phyloP scores from a whole-genome alignment of 805 yeast genomes.

The Hanseniaspora clermontiae region DNA sequence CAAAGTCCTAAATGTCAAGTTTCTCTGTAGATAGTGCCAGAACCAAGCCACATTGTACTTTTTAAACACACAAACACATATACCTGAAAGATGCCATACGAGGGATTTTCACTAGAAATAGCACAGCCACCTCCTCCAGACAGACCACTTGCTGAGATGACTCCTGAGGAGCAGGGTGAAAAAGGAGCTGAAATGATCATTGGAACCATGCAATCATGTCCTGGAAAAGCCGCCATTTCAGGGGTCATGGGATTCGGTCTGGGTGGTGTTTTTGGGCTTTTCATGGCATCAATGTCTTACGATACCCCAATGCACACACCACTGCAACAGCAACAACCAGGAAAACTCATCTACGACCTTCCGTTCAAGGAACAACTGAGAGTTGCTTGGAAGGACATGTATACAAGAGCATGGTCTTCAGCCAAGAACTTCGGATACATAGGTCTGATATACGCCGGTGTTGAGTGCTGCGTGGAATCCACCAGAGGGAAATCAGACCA shows the following conservation, averaged over 20 bases:
- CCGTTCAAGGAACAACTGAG: conserved; percentile 91
- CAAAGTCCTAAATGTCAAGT: background rate
- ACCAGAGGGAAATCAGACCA: conserved; percentile 81
- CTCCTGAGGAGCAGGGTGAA: conserved; percentile 86
- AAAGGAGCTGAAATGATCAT: conserved; percentile 77
- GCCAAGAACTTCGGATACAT: conserved; percentile 92
- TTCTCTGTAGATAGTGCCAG: background rate
- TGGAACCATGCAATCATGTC: conserved; percentile 80
- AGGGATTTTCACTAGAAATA: conserved; percentile 33
- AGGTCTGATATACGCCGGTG: conserved; percentile 83
- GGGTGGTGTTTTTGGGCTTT: conserved; percentile 90
- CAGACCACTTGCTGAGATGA: conserved; percentile 55
- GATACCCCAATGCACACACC: conserved; percentile 32
- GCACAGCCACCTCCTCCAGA: conserved; percentile 31
- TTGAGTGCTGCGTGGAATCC: conserved; percentile 80
- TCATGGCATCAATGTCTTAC: conserved; percentile 61
- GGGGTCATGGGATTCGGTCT: conserved; percentile 89
- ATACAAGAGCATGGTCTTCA: conserved; percentile 67
- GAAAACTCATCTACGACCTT: conserved; percentile 53
- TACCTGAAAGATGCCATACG: conserved; percentile 26
- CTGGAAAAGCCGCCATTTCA: conserved; percentile 82
- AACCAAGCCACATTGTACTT: background rate
- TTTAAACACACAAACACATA: background rate
- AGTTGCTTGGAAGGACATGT: conserved; percentile 85
- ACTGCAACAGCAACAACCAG: conserved; percentile 16